Conservation (phyloP, 2,329 filamentous ascomycete genomes). For the Epichloe typhina region DNA sequence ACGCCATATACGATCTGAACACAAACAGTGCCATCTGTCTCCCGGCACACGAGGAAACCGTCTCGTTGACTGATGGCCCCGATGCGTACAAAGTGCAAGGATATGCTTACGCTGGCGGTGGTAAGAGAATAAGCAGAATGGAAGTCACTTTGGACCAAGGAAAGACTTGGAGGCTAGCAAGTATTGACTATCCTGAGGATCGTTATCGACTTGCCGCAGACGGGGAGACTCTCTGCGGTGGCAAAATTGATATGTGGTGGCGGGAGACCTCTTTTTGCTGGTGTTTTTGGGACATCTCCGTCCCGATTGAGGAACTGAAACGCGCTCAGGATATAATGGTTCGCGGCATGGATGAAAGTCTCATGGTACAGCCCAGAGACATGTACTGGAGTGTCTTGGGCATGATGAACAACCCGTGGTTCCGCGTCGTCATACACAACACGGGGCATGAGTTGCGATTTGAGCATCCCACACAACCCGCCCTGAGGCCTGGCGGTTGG, state of each 20-base stretch:
- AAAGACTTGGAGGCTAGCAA: slow-evolving; percentile 63
- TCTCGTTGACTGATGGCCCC: slow-evolving; percentile 35
- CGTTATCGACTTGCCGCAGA: slow-evolving; percentile 54
- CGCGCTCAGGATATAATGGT: slow-evolving; percentile 62
- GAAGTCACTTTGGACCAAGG: slow-evolving; percentile 78
- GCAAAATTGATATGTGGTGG: slow-evolving; percentile 67
- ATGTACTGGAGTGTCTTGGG: slow-evolving; percentile 95
- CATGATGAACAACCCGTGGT: slow-evolving; percentile 99
- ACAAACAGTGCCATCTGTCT: slow-evolving; percentile 73
- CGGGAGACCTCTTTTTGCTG: slow-evolving; percentile 77
- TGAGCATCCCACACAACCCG: slow-evolving; percentile 79
- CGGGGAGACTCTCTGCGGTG: slow-evolving; percentile 55
- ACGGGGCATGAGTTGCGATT: slow-evolving; percentile 53
- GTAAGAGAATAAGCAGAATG: slow-evolving; percentile 68
- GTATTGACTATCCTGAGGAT: slow-evolving; percentile 76
- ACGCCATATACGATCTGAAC: slow-evolving; percentile 86
- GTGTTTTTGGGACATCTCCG: slow-evolving; percentile 76
- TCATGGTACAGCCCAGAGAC: slow-evolving; percentile 76
- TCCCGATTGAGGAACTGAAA: slow-evolving; percentile 48
- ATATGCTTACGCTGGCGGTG: slow-evolving; percentile 82
- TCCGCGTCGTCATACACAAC: slow-evolving; percentile 61
- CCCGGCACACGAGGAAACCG: slow-evolving; percentile 62
- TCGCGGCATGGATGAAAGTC: slow-evolving; percentile 77
- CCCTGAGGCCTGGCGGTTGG: slow-evolving; percentile 69
- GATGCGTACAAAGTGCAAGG: slow-evolving; percentile 55